Base-by-base conservation (phyloP, 208 protist genomes). In the Wallacemonas collosoma region DNA sequence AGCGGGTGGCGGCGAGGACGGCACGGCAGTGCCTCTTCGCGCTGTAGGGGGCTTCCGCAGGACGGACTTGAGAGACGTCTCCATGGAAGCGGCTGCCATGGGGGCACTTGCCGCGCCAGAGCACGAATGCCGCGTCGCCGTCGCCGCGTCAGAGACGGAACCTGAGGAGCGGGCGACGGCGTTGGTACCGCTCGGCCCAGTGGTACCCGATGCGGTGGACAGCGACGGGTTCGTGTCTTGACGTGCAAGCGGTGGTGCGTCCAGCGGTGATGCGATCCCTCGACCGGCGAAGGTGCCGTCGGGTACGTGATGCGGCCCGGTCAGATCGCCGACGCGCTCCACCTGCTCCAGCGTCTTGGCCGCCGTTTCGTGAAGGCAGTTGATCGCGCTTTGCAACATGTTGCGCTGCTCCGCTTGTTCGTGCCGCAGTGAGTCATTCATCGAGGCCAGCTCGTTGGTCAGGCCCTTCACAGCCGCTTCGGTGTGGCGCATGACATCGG, bases 341-440 rank as follows among this genome's bases (percentile, higher is more conserved):
- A 40, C 6, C 14, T 5, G 9, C 14, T 6, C 60, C 41, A 65
- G 7, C 15, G 60, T 48, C 1, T 17, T 45, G n/a, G 60, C 2
- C 47, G 48, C 26, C 48, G 63, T 54, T 4, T 40, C 63, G 35
- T 54, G 48, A 3, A 68, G 63, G 63, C 11, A 6, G 7, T 6
- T 36, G 1, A 68, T 68, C 38, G 48, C 48, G 48, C 11, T n/a
- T 15, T 66, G 35, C 40, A 57, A 53, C 26, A 50, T 15, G n/a
- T 3, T 36, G 12, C 66, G 66, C 66, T 61, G 60, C 72, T 68
- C 55, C 2, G 51, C 50, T 44, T 63, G 62, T 63, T 62, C 53
- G 7, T 41, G 38, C 36, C 65, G 14, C 41, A 71, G 4, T 4
- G 50, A 3, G 15, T 68, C 63, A 11, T 69, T 76, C 41, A 76